Evolutionary conservation across 2,329 filamentous ascomycete genomes (phyloP).

Genomic region (Dichotomopilus funicola): DNA sequence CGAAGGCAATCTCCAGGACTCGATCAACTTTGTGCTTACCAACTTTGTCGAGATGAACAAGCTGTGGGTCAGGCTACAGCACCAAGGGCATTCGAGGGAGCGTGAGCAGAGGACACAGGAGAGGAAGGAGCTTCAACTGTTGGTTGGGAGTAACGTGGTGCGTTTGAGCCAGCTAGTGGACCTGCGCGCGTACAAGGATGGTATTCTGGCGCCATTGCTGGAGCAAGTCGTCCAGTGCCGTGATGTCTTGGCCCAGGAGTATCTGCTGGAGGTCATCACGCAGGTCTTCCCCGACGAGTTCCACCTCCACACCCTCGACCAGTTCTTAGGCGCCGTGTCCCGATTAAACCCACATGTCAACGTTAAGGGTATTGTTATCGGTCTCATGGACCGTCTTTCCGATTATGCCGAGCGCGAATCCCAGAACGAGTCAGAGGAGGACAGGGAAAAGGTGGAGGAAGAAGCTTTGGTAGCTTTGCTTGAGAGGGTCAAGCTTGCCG

Average conservation of each 20-base stretch:
- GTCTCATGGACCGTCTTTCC: conserved; percentile 92
- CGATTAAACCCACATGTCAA: conserved; percentile 94
- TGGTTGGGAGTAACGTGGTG: conserved; percentile 95
- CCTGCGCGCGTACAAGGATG: conserved; percentile 85
- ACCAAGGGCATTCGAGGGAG: conserved; percentile 94
- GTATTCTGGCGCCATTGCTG: conserved; percentile 79
- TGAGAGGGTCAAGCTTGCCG: conserved; percentile 62
- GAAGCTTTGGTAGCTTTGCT: conserved; percentile 74
- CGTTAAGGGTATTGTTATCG: conserved; percentile 95
- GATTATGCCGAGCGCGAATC: conserved; percentile 90
- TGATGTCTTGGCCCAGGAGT: conserved; percentile 94
- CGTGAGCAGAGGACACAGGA: conserved; percentile 90
- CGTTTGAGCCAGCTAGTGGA: conserved; percentile 93
- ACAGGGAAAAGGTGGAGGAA: conserved; percentile 72
- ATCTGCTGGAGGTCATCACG: conserved; percentile 94
- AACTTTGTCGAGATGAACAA: conserved; percentile 99
- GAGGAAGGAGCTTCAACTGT: conserved; percentile 85
- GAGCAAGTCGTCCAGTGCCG: conserved; percentile 98
- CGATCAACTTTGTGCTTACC: conserved; percentile 94
- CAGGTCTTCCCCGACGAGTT: conserved; percentile 99
- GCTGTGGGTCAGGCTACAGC: conserved; percentile 93
- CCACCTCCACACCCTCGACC: conserved; percentile 91
- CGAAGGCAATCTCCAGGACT: conserved; percentile 93
- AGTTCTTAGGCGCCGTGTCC: conserved; percentile 88
- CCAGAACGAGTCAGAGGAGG: conserved; percentile 60